phyloP scores from a whole-genome alignment of 495 filamentous ascomycete species.

The Neurospora discreta region DNA sequence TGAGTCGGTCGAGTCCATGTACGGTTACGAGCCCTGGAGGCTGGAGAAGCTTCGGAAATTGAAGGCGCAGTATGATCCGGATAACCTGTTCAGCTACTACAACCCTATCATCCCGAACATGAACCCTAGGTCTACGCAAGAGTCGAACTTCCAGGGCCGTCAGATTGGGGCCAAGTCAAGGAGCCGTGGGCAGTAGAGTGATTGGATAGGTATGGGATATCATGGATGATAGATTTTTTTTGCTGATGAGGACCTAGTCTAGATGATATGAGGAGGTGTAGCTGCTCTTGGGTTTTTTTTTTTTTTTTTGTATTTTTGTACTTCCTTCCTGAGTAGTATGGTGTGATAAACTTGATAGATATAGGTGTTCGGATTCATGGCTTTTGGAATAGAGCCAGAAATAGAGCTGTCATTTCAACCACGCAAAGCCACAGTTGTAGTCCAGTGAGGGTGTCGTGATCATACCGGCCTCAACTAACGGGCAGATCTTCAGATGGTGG shows the following conservation, averaged over 20 bases:
- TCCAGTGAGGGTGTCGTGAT: background rate
- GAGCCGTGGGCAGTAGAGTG: background rate
- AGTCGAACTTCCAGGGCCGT: background rate
- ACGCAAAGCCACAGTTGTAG: background rate
- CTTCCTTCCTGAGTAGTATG: too few relatives aligned
- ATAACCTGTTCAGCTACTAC: slow-evolving; percentile 39
- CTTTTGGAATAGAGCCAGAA: background rate
- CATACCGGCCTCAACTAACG: background rate
- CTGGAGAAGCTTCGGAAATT: slow-evolving; percentile 29
- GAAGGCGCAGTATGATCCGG: slow-evolving; percentile 47
- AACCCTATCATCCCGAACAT: slow-evolving; percentile 24
- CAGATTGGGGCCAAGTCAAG: background rate
- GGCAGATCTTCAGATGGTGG: background rate
- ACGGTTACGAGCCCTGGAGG: slow-evolving; percentile 37
- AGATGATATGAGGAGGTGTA: background rate
- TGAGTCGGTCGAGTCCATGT: slow-evolving; percentile 18
- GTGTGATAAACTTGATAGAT: background rate
- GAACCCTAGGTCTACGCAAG: background rate
- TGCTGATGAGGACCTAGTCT: background rate
- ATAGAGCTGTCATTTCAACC: background rate
- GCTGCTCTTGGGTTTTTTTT: background rate
- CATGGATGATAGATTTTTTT: background rate
- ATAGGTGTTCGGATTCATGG: background rate
- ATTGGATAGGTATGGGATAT: background rate
- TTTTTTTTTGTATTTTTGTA: background rate